These are phyloP conservation scores for Ogataea salicorniae DNA, from an alignment of 805 yeast genomes.

Conservation along the genomic window DNA sequence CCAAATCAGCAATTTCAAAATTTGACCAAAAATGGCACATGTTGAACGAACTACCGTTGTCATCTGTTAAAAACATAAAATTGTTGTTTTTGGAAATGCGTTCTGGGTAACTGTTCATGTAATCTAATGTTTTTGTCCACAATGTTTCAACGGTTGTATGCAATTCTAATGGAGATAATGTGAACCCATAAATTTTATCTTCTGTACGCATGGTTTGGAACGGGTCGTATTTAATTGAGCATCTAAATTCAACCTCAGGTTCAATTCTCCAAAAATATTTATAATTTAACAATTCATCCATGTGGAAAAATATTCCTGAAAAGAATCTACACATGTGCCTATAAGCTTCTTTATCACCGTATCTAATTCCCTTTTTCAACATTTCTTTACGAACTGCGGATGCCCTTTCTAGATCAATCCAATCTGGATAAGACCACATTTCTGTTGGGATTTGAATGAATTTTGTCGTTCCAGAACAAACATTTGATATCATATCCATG, in stretches of 20 bases:
- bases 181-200: slow-evolving; percentile 46
- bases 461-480: slow-evolving; percentile 51
- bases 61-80: slow-evolving; percentile 44
- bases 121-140: slow-evolving; percentile 44
- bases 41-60: slow-evolving; percentile 38
- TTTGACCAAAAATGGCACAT: slow-evolving; percentile 65
- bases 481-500: slow-evolving; percentile 38
- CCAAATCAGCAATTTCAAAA: slow-evolving; percentile 56
- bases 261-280: slow-evolving; percentile 60
- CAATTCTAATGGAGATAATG: slow-evolving; percentile 45
- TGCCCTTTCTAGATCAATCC: slow-evolving; percentile 53
- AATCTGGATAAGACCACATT: slow-evolving; percentile 65
- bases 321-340: slow-evolving; percentile 72
- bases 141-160: slow-evolving; percentile 46
- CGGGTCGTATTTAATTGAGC: slow-evolving; percentile 55
- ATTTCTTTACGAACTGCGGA: slow-evolving; percentile 40
- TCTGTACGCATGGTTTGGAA: slow-evolving; percentile 38
- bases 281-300: slow-evolving; percentile 39
- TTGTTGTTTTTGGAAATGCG: slow-evolving; percentile 44
- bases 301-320: slow-evolving; percentile 54
- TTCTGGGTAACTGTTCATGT: slow-evolving; percentile 41
- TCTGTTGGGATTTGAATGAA: slow-evolving; percentile 55
- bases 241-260: slow-evolving; percentile 50
- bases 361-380: slow-evolving; percentile 36
- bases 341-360: slow-evolving; percentile 47